phyloP scores from a whole-genome alignment of 73 alveolate genomes.

The Paramecium biaurelia region DNA sequence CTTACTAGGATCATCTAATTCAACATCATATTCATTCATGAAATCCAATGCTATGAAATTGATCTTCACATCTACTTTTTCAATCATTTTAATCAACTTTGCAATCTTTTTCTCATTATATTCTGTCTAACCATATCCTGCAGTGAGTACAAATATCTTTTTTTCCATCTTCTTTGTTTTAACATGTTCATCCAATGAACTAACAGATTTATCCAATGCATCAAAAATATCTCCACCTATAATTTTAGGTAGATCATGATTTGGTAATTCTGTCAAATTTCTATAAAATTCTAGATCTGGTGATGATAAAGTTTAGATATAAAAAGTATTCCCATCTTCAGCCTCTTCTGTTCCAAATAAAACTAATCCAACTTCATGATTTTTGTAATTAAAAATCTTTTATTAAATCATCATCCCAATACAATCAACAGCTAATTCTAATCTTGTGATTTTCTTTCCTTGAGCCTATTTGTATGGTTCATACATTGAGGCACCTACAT shows the following conservation, averaged over 20 bases:
- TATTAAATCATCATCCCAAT: constrained; percentile 74
- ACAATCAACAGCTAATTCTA: constrained; percentile 75
- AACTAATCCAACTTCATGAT: constrained; percentile 79
- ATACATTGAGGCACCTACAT: constrained; percentile 77
- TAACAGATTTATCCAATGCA: constrained; percentile 88
- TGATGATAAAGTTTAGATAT: neutral
- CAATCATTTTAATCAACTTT: constrained; percentile 53
- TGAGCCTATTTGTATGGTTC: constrained; percentile 6
- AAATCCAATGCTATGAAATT: constrained; percentile 57
- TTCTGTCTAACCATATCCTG: constrained; percentile 86
- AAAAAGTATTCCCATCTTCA: constrained; percentile 63
- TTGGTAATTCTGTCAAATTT: constrained; percentile 67
- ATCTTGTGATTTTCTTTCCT: constrained; percentile 57
- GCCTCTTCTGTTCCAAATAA: constrained; percentile 75
- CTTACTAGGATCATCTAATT: constrained; percentile 70
- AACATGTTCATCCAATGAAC: constrained; percentile 77
- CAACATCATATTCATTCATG: constrained; percentile 51
- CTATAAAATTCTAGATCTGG: constrained; percentile 66
- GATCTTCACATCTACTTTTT: constrained; percentile 54
- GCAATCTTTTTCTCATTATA: constrained; percentile 60
- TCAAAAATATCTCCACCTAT: constrained; percentile 91
- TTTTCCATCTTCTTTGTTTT: constrained; percentile 83
- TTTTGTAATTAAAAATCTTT: constrained; percentile 72
- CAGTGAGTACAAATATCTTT: constrained; percentile 90
- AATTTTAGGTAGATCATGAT: constrained; percentile 67